Base-by-base conservation (phyloP, 202 grass and related monocot species). In the Cymbopogon flexuosus region DNA sequence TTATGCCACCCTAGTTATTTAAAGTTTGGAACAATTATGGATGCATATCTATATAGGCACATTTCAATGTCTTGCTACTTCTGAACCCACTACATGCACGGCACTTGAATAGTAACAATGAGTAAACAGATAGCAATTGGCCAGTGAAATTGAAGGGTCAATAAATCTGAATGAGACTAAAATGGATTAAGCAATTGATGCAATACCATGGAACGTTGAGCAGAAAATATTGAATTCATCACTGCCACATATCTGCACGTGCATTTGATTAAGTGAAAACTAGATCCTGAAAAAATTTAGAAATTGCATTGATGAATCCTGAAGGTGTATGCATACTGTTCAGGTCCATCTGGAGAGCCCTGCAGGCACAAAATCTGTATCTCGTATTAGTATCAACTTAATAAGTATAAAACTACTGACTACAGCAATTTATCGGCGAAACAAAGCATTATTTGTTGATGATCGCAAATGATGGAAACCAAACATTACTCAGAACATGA, bases 201-300 rank as follows among this genome's bases (percentile, higher is more conserved):
- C 61, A 52, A 58, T 97, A 97, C 92, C 95, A 91, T 88, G 63
- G 92, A 97, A 14, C 90, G 81, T 59, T 97, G 95, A 12, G 95
- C 95, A 49, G 95, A 94, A 90, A 97, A 97, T 86, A 97, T 97
- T 74, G 95, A 91, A 87, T 97, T 97, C 95, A 97, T 97, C 29
- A 97, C 86, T 61, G 95, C 89, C 37, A 97, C 95, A 80, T 97
- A 97, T 94, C 94, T 97, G 94, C 67, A 85, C 8, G 71, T 52
- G 5, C 65, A 86, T 78, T 79, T 77, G 18, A 22, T 81, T 42
- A 79, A 61, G 35, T 77, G 65, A 92, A 76, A 81, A 16, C 67
- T 67, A 72, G 22, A 46, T 61, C 23, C 47, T 11, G 19, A 18
- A 41, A 60, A 33, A 59, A 37, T 13, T 6, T 10, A 47, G 54